Evolutionary conservation across 176 grass and related monocot species (phyloP).

Genomic region (Aechmea fasciata): DNA sequence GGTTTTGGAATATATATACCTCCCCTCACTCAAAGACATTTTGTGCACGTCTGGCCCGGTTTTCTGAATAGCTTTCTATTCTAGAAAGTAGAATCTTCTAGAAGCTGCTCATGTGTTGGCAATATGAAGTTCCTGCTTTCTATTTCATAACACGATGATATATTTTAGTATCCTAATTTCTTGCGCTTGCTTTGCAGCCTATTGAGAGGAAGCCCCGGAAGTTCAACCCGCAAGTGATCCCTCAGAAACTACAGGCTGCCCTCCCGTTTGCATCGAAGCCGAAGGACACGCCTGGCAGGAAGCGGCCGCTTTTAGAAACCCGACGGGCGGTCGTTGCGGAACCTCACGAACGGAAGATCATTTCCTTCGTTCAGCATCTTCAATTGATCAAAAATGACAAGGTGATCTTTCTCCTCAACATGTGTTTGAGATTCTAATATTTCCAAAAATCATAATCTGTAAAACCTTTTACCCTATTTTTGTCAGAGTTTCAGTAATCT

Average conservation of each 20-base stretch:
- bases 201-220: constrained; percentile 74
- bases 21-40: neutral
- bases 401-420: constrained; percentile 22
- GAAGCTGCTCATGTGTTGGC: too few relatives aligned
- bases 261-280: constrained; percentile 82
- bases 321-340: constrained; percentile 64
- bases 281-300: constrained; percentile 45
- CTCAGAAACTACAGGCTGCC: constrained; percentile 56
- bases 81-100: neutral
- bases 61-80: constrained; percentile 1
- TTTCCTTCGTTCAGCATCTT: constrained; percentile 49
- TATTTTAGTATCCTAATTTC: constrained; percentile 17
- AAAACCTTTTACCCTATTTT: neutral
- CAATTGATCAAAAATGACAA: constrained; percentile 65
- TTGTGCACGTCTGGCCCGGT: neutral
- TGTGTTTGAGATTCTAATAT: neutral
- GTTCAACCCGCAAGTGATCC: constrained; percentile 76
- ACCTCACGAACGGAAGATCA: constrained; percentile 34
- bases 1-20: constrained; percentile 23
- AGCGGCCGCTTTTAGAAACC: constrained; percentile 24
- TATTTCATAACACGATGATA: neutral
- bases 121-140: too few relatives aligned
- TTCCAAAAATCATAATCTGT: neutral
- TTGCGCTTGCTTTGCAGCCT: constrained; percentile 28
- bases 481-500: neutral